phyloP scores from a whole-genome alignment of 139 green algal genomes.

The Picochlorum sp. region DNA sequence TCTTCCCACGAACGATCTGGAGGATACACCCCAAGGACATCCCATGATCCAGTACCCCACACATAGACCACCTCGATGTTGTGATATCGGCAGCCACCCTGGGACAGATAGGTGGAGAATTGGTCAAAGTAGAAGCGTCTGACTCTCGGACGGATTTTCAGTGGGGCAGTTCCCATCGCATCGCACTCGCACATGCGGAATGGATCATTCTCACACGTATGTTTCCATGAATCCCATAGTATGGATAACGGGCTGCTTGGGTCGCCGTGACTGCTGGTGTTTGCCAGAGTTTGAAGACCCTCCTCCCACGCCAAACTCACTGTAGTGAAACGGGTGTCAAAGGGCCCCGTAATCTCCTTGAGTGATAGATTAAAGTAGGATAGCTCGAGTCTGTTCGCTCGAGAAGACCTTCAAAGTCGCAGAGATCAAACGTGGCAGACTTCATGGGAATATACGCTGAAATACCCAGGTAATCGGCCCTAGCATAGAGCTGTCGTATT shows the following conservation, averaged over 20 bases:
- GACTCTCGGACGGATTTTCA: constrained; percentile 14
- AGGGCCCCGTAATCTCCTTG: constrained; percentile 3
- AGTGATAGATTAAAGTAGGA: constrained; percentile 14
- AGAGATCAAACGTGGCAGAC: constrained; percentile 15
- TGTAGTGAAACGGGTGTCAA: constrained; percentile 29
- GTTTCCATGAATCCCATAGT: constrained; percentile 31
- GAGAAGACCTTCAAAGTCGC: constrained; percentile 20
- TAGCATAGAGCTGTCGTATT: constrained; percentile 16
- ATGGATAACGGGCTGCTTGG: constrained; percentile 31
- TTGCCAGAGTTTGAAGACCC: constrained; percentile 17
- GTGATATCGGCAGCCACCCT: constrained; percentile 23
- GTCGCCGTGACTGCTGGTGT: constrained; percentile 15
- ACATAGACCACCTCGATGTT: constrained; percentile 30
- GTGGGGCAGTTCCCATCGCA: not conserved
- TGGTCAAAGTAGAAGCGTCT: constrained; percentile 17
- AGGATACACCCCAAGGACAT: constrained; percentile 32
- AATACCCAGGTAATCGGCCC: constrained; percentile 37
- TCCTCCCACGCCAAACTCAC: constrained; percentile 42
- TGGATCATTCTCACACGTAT: constrained; percentile 24
- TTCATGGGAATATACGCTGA: constrained; percentile 34
- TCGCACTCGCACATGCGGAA: constrained; percentile 12
- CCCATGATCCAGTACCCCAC: constrained; percentile 36
- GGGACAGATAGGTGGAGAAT: constrained; percentile 13
- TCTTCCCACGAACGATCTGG: constrained; percentile 18
- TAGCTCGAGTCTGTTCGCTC: constrained; percentile 16